These are phyloP conservation scores for Gonapodya sp. DNA, from an alignment of 192 early-diverging fungal species.

Conservation along the genomic window DNA sequence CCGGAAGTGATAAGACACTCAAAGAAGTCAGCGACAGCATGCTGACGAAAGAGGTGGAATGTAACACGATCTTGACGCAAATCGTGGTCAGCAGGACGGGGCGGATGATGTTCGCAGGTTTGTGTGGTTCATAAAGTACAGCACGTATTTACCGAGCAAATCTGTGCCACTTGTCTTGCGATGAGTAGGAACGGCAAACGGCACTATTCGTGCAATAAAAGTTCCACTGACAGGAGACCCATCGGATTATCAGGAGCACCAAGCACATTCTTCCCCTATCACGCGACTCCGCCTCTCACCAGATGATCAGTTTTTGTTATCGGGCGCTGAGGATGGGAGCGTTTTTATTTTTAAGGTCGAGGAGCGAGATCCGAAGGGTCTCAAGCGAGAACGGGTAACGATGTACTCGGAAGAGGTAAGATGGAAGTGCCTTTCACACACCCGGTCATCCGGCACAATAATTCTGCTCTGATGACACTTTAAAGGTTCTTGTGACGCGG, in stretches of 20 bases:
- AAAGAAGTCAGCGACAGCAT: conserved; percentile 52
- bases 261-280: conserved; percentile 32
- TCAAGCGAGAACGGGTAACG: conserved; percentile 14
- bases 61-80: conserved; percentile 33
- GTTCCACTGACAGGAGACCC: conserved; percentile 36
- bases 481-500: conserved; percentile 44
- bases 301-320: conserved; percentile 42
- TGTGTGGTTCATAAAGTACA: conserved; percentile 13
- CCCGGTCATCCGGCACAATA: too few species aligned
- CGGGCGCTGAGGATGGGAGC: conserved; percentile 35
- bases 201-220: conserved; percentile 31
- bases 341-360: conserved; percentile 34
- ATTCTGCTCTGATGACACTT: not conserved
- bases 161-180: too few species aligned
- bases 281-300: conserved; percentile 32
- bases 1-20: conserved; percentile 40
- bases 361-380: conserved; percentile 19
- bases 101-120: conserved; percentile 48
- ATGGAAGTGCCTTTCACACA: too few species aligned
- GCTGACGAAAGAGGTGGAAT: conserved; percentile 34
- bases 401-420: conserved; percentile 45
- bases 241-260: conserved; percentile 36
- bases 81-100: conserved; percentile 37
- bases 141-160: too few species aligned
- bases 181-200: conserved; percentile 29